Evolutionary conservation across 768 basidiomycete genomes (phyloP).

Genomic region (Glaciozyma martinii): DNA sequence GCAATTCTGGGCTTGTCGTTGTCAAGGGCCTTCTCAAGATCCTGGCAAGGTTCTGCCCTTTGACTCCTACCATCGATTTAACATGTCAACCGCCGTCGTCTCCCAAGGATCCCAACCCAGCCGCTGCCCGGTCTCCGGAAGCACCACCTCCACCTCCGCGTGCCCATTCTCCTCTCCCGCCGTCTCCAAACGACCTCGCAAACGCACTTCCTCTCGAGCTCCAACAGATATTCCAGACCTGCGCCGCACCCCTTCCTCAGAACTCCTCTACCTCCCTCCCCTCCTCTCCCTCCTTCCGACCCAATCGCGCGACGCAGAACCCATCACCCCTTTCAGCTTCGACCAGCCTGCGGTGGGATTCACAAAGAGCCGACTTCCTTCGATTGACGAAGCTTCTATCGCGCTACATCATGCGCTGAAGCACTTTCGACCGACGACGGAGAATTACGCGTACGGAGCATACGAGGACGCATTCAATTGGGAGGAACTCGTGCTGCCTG

Average conservation of each 20-base stretch:
- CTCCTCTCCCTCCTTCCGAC: conserved; percentile 59
- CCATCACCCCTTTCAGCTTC: conserved; percentile 19
- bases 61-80: too few species aligned
- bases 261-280: conserved; percentile 70
- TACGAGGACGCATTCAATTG: conserved; percentile 86
- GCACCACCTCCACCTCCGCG: too few species aligned
- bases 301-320: conserved; percentile 34
- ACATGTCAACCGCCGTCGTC: too few species aligned
- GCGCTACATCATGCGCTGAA: conserved; percentile 80
- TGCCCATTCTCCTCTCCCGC: too few species aligned
- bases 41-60: too few species aligned
- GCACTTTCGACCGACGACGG: conserved; percentile 52
- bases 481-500: conserved; percentile 58
- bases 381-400: conserved; percentile 75
- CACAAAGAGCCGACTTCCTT: conserved; percentile 67
- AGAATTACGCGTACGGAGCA: conserved; percentile 53
- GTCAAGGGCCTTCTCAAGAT: too few species aligned
- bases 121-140: too few species aligned
- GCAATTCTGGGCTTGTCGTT: too few species aligned
- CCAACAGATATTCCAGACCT: neutral
- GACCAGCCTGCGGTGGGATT: conserved; percentile 43
- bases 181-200: too few species aligned
- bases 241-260: neutral
- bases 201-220: neutral
- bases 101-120: too few species aligned